These are phyloP conservation scores for Theileria parva DNA, from an alignment of 169 alveolate genomes.

Conservation along the genomic window DNA sequence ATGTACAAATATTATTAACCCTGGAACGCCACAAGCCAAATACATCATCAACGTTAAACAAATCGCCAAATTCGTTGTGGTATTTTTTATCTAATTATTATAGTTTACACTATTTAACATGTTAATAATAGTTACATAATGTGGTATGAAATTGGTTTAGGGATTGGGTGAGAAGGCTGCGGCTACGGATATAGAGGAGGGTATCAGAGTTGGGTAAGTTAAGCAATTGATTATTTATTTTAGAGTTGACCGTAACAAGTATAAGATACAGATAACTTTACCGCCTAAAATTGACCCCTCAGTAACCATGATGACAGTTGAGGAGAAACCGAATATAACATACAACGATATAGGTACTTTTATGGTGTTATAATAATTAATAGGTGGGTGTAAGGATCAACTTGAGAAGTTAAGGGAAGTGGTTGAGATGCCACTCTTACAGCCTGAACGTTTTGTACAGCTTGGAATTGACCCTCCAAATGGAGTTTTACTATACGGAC, in stretches of 20 bases:
- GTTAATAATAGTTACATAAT: too few relatives aligned
- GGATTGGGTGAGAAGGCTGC: conserved; percentile 98
- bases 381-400: conserved; percentile 98
- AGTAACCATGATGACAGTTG: conserved; percentile 99
- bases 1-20: conserved; percentile 95
- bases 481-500: conserved; percentile 98
- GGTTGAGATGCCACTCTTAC: conserved; percentile 97
- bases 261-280: conserved; percentile 94
- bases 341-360: conserved; percentile 90
- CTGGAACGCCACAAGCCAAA: conserved; percentile 97
- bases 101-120: too few relatives aligned
- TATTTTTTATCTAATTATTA: neutral
- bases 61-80: conserved; percentile 98
- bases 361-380: neutral
- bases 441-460: conserved; percentile 96
- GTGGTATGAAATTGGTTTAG: conserved; percentile 19
- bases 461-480: conserved; percentile 99
- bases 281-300: conserved; percentile 99
- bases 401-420: conserved; percentile 96
- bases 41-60: conserved; percentile 94
- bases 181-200: conserved; percentile 99
- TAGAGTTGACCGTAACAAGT: conserved; percentile 91
- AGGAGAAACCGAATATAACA: conserved; percentile 99
- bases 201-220: conserved; percentile 98
- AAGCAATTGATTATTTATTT: neutral